Evolutionary conservation across 2,329 filamentous ascomycete species (phyloP).

Genomic region (Pyricularia grisea): DNA sequence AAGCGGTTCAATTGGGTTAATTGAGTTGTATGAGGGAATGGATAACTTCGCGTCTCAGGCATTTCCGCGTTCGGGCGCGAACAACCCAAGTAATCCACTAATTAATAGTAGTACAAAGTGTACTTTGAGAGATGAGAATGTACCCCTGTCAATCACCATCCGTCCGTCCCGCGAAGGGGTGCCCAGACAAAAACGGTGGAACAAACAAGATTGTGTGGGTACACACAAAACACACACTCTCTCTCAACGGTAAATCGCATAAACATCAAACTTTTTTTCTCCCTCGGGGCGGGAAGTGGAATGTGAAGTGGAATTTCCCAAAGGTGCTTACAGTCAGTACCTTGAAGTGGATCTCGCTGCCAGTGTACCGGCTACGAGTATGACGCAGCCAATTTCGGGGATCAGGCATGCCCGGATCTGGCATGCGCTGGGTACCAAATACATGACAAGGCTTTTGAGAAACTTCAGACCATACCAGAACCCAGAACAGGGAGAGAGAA

Average conservation of each 20-base stretch:
- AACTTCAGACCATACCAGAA: not conserved
- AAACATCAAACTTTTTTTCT: not conserved
- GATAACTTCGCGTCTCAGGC: too few species aligned
- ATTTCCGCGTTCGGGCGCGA: too few species aligned
- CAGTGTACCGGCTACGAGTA: not conserved
- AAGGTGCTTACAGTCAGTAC: not conserved
- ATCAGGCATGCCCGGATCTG: not conserved
- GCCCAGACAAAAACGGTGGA: not conserved
- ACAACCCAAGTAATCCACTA: too few species aligned
- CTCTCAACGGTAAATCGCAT: not conserved
- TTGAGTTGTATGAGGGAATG: not conserved
- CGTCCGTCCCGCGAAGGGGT: too few species aligned
- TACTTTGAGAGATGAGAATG: too few species aligned
- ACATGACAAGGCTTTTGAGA: not conserved
- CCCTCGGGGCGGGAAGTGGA: not conserved
- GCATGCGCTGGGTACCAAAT: not conserved
- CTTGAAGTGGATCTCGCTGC: not conserved
- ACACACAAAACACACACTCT: not conserved
- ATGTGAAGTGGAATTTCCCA: not conserved
- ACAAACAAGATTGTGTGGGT: not conserved
- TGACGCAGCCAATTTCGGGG: not conserved
- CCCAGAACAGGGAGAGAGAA: not conserved
- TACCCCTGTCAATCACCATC: too few species aligned
- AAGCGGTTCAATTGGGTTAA: not conserved
- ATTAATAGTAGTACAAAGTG: too few species aligned